A percentile compares a stretch with the other conserved stretches of the same genome.
Evolutionary conservation across 352 stramenopile genomes (phyloP).

Genomic region (Achlya hypogyna): DNA sequence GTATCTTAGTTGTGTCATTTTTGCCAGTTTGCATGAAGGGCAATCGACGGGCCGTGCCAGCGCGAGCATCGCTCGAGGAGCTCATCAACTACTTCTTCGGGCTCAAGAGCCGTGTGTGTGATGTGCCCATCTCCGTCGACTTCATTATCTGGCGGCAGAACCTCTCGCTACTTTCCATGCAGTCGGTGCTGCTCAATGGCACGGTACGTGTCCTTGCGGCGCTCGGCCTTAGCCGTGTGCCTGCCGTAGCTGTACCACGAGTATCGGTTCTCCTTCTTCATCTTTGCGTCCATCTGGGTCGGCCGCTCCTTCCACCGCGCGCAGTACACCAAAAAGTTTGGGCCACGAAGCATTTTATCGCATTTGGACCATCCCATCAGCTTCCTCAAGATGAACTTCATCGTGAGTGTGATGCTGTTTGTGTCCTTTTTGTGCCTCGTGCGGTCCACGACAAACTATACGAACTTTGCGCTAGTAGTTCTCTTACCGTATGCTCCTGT

Average conservation of each 20-base stretch:
- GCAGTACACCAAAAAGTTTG: slow-evolving; percentile 16
- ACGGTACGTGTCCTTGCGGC: not conserved
- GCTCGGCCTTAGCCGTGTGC: not conserved
- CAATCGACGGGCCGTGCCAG: not conserved
- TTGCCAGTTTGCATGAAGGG: not conserved
- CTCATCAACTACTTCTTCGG: slow-evolving; percentile 9
- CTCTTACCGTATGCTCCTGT: not conserved
- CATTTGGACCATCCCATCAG: not conserved
- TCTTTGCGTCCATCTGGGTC: slow-evolving; percentile 15
- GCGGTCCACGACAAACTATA: not conserved
- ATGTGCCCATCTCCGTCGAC: slow-evolving; percentile 18
- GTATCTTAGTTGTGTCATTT: not conserved
- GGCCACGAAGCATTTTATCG: not conserved
- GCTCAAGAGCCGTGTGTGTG: not conserved
- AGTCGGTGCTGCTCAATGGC: slow-evolving; percentile 13
- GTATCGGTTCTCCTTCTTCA: slow-evolving; percentile 14
- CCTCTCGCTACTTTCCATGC: slow-evolving; percentile 14
- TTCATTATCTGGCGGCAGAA: slow-evolving; percentile 18
- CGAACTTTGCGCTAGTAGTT: not conserved
- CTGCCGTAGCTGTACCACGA: slow-evolving; percentile 9
- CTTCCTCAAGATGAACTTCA: slow-evolving; percentile 5
- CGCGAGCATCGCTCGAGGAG: not conserved
- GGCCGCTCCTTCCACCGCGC: slow-evolving; percentile 8
- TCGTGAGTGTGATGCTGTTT: slow-evolving; percentile 5
- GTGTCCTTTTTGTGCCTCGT: slow-evolving; percentile 5